Conservation (phyloP, 106 monocot species). For the Dactylorhiza incarnata region DNA sequence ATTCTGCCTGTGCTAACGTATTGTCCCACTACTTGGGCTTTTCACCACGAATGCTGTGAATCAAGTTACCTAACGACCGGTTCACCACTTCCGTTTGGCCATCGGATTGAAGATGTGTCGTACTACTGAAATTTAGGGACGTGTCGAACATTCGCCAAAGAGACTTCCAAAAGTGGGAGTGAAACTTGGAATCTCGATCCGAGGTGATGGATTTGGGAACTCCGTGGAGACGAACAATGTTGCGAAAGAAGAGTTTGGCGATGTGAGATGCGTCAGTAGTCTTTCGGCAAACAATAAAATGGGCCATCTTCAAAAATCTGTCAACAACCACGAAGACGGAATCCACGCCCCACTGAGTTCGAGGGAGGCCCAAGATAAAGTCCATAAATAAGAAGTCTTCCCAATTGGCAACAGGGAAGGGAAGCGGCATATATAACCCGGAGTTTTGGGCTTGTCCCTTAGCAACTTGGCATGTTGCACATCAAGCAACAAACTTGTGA, state of each 20-base stretch:
- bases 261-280: conserved; percentile 3
- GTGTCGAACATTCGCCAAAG: too few species aligned
- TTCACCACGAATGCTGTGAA: too few species aligned
- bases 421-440: background rate
- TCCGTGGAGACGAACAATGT: too few species aligned
- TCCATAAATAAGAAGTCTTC: conserved; percentile 5
- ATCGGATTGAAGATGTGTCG: too few species aligned
- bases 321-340: conserved; percentile 1
- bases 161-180: too few species aligned
- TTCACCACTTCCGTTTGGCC: too few species aligned
- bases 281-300: conserved; percentile 4
- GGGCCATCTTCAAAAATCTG: conserved; percentile 14
- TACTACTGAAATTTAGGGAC: too few species aligned
- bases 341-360: background rate
- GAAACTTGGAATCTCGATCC: too few species aligned
- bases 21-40: too few species aligned
- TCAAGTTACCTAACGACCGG: too few species aligned
- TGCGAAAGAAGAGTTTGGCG: background rate
- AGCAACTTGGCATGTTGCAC: background rate
- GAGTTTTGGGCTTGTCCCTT: background rate
- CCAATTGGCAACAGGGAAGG: conserved; percentile 3
- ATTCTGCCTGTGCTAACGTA: too few species aligned
- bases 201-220: too few species aligned
- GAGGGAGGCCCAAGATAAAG: conserved; percentile 6
- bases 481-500: background rate